Conservation (phyloP, 352 stramenopile genomes). For the Pythium guiyangense region DNA sequence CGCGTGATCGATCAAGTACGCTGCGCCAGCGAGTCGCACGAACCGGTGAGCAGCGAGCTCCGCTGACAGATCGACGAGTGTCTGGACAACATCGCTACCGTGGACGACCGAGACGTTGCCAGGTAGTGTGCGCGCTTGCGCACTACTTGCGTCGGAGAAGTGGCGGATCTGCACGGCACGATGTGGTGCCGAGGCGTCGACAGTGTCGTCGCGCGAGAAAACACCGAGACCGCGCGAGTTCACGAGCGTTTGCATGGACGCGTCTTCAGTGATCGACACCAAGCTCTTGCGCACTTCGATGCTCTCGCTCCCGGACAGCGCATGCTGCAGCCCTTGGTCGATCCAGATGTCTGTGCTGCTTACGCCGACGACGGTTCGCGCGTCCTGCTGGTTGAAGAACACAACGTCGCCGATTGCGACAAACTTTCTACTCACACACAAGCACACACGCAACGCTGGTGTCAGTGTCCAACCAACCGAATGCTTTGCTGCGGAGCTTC, state of each 20-base stretch:
- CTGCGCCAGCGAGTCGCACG: conserved; percentile 40
- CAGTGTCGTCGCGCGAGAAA: conserved; percentile 41
- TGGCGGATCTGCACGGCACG: conserved; percentile 43
- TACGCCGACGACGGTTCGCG: conserved; percentile 44
- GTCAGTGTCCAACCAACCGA: too few species aligned
- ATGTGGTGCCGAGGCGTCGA: conserved; percentile 23
- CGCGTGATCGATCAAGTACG: conserved; percentile 42
- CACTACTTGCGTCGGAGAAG: conserved; percentile 40
- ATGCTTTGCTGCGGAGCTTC: too few species aligned
- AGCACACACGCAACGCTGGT: background rate
- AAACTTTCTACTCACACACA: conserved; percentile 24
- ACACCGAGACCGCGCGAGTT: conserved; percentile 49
- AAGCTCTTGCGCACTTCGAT: conserved; percentile 43
- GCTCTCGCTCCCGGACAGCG: conserved; percentile 29
- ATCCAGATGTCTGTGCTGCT: conserved; percentile 31
- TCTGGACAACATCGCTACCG: conserved; percentile 41
- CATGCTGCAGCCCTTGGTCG: conserved; percentile 46
- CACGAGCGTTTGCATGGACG: conserved; percentile 29
- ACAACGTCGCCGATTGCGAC: conserved; percentile 48
- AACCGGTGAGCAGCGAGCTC: conserved; percentile 32
- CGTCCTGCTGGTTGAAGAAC: conserved; percentile 44
- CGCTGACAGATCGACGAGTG: conserved; percentile 31
- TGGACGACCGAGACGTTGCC: conserved; percentile 45
- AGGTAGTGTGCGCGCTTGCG: conserved; percentile 20
- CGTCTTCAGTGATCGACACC: conserved; percentile 40